Evolutionary conservation across 176 grass and related monocot species (phyloP).

Genomic region (Zea mays): Zm-B73-REFERENCE-NAM-5.0 NC_050098.1:150922501-150923000

Average conservation of each 20-base stretch:
- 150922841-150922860: constrained; percentile 83
- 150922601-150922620: neutral
- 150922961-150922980: constrained; percentile 94
- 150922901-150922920: constrained; percentile 97
- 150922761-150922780: neutral
- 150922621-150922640: neutral
- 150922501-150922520: constrained; percentile 2
- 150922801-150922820: neutral
- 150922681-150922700: neutral
- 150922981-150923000: constrained; percentile 43
- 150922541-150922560: neutral
- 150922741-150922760: neutral
- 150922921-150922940: constrained; percentile 95
- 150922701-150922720: neutral
- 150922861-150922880: constrained; percentile 65
- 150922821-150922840: neutral
- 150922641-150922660: neutral
- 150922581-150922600: neutral
- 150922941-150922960: constrained; percentile 93
- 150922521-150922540: constrained; percentile 9
- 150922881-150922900: constrained; percentile 66
- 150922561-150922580: neutral
- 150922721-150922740: constrained; percentile 1
- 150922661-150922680: constrained; percentile 14
- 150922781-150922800: neutral